These are phyloP conservation scores for Schwanniomyces vanrijiae DNA, from an alignment of 805 yeast species.

Conservation along the genomic window DNA sequence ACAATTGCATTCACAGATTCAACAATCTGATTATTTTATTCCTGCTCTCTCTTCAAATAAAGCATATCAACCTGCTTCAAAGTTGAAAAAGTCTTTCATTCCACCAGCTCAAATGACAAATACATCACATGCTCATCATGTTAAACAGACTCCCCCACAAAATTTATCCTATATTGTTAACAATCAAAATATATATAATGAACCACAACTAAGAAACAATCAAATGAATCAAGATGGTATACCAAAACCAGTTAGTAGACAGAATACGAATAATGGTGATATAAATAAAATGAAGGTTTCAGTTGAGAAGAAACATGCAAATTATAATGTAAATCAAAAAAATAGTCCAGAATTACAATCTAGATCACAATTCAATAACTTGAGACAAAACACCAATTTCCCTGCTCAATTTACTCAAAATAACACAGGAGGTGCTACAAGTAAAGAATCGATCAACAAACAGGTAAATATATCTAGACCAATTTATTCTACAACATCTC, in stretches of 20 bases:
- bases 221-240: not conserved
- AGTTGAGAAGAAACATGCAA: not conserved
- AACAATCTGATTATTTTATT: slow-evolving; percentile 31
- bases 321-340: not conserved
- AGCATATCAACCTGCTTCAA: slow-evolving; percentile 33
- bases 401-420: not conserved
- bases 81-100: slow-evolving; percentile 21
- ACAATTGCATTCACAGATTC: slow-evolving; percentile 40
- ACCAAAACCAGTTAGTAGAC: not conserved
- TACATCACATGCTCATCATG: not conserved
- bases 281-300: not conserved
- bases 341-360: not conserved
- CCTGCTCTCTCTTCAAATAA: slow-evolving; percentile 31
- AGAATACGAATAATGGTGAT: not conserved
- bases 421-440: not conserved
- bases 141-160: not conserved
- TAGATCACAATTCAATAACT: not conserved
- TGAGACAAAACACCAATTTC: not conserved
- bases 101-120: slow-evolving; percentile 2
- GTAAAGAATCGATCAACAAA: not conserved
- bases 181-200: not conserved
- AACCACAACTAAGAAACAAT: not conserved
- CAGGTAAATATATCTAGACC: not conserved
- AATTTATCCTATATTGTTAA: not conserved
- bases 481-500: not conserved